Evolutionary conservation across 345 rosid genomes (phyloP).

Genomic region (Limnanthes douglasii): DNA sequence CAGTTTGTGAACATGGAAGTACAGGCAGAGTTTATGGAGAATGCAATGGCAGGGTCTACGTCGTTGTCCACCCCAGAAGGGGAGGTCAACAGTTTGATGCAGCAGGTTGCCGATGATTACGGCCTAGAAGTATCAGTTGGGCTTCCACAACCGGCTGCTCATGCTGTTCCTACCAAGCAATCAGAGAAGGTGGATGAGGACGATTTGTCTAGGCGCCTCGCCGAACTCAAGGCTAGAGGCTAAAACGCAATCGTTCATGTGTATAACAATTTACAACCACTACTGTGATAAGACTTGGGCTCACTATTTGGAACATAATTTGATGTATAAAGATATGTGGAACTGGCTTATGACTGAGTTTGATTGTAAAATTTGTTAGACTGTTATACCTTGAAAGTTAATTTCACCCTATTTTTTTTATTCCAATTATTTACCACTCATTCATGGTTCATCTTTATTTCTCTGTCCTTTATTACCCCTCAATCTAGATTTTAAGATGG

Average conservation of each 20-base stretch:
- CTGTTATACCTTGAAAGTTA: no score
- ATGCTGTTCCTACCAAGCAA: slow-evolving; percentile 62
- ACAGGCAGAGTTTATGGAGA: slow-evolving; percentile 99
- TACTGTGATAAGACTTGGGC: no score
- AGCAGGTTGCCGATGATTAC: slow-evolving; percentile 97
- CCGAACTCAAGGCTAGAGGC: slow-evolving; percentile 89
- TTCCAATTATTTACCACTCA: no score
- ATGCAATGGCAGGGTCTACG: slow-evolving; percentile 94
- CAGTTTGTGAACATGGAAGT: slow-evolving; percentile 99
- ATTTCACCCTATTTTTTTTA: no score
- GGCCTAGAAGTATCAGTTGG: slow-evolving; percentile 97
- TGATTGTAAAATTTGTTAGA: no score
- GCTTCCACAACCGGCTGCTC: slow-evolving; percentile 89
- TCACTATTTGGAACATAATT: no score
- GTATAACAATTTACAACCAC: no score
- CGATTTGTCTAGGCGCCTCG: slow-evolving; percentile 90
- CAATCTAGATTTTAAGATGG: no score
- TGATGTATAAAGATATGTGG: no score
- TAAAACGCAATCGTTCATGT: slow-evolving; percentile 18
- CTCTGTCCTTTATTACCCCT: no score
- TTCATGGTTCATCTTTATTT: no score
- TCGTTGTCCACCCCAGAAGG: slow-evolving; percentile 97
- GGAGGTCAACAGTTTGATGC: slow-evolving; percentile 97
- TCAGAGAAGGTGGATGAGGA: slow-evolving; percentile 96
- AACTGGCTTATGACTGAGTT: no score